Conservation (phyloP, 768 basidiomycete species). For the Collybia mongolica region DNA sequence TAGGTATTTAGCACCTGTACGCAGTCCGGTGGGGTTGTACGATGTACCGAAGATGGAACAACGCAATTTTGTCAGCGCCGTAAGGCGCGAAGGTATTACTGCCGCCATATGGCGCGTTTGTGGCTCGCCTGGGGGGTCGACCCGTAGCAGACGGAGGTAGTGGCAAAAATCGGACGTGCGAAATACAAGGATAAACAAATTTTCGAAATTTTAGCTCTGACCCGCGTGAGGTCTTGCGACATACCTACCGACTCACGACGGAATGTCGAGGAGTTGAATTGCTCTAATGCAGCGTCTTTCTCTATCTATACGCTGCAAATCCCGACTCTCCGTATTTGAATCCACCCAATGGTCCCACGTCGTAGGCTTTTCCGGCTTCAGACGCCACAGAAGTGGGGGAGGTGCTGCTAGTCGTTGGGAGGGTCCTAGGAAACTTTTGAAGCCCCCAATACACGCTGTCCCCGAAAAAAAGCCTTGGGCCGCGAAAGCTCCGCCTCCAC, state of each 20-base stretch:
- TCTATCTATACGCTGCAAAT: constrained; percentile 17
- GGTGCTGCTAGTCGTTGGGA: no score
- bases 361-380: constrained; percentile 1
- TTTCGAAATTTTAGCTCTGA: neutral
- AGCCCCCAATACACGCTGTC: no score
- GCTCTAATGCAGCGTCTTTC: constrained; percentile 13
- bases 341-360: constrained; percentile 9
- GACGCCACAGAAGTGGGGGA: neutral
- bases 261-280: neutral
- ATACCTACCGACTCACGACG: neutral
- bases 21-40: constrained; percentile 78
- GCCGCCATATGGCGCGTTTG: constrained; percentile 25
- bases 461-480: neutral
- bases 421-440: no score
- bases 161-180: neutral
- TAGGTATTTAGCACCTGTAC: constrained; percentile 93
- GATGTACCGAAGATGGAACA: constrained; percentile 82
- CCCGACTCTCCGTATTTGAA: constrained; percentile 8
- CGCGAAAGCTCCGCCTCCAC: neutral
- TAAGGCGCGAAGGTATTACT: constrained; percentile 50
- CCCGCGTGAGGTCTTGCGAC: neutral
- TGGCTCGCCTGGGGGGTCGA: neutral
- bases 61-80: constrained; percentile 60
- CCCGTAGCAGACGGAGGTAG: neutral
- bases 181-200: constrained; percentile 12